phyloP scores from a whole-genome alignment of 352 stramenopile genomes.

The Aphanomyces stellatus region DNA sequence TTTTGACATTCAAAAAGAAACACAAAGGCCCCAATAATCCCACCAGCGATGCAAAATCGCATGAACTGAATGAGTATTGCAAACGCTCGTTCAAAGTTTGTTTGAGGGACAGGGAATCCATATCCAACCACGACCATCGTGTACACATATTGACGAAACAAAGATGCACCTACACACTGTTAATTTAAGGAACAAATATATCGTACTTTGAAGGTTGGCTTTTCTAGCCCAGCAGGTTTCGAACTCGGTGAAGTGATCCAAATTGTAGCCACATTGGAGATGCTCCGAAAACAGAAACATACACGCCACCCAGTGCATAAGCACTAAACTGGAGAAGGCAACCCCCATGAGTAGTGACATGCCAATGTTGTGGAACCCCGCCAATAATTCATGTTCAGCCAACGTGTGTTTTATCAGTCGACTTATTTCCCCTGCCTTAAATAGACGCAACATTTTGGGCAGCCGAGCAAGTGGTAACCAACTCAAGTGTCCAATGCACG shows the following conservation, averaged over 20 bases:
- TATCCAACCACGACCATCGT: conserved; percentile 1
- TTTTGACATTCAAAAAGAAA: conserved; percentile 18
- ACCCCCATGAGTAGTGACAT: neutral
- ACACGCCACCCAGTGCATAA: neutral
- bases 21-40: neutral
- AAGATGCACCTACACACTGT: neutral
- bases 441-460: neutral
- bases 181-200: neutral
- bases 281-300: conserved; percentile 1
- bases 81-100: neutral
- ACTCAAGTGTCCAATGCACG: neutral
- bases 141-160: conserved; percentile 1
- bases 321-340: neutral
- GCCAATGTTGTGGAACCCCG: conserved; percentile 9
- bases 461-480: neutral
- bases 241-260: neutral
- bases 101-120: conserved; percentile 4
- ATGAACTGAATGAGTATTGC: neutral
- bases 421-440: neutral
- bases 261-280: conserved; percentile 7
- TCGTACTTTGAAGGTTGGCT: neutral
- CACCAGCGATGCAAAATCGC: neutral
- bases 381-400: neutral
- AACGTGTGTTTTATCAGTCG: neutral
- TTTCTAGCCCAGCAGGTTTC: neutral